phyloP scores from a whole-genome alignment of 768 basidiomycete genomes.

The Trametes sanguinea region DNA sequence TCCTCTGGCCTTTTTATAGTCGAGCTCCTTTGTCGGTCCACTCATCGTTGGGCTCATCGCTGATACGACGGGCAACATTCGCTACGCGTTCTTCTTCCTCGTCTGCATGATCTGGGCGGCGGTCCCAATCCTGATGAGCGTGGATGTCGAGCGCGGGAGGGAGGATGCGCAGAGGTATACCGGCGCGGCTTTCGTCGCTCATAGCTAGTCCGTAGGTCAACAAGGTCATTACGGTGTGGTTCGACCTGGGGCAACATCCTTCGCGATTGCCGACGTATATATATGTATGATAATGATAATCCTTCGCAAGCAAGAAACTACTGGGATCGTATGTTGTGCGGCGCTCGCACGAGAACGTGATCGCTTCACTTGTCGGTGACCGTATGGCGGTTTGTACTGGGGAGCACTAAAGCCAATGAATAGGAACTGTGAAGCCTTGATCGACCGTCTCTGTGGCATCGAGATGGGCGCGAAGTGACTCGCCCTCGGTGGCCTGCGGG shows the following conservation, averaged over 20 bases:
- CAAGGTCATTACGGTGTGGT: too few species aligned
- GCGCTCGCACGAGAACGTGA: too few species aligned
- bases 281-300: too few species aligned
- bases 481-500: not conserved
- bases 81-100: conserved; percentile 89
- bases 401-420: not conserved
- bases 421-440: not conserved
- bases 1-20: conserved; percentile 44
- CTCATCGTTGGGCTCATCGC: conserved; percentile 86
- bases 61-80: conserved; percentile 88
- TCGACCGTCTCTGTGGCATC: too few species aligned
- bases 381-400: too few species aligned
- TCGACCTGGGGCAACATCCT: too few species aligned
- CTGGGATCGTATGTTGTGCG: too few species aligned
- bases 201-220: too few species aligned
- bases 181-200: not conserved
- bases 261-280: too few species aligned
- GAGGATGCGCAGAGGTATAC: conserved; percentile 47
- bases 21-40: conserved; percentile 90
- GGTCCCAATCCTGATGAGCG: conserved; percentile 70
- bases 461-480: too few species aligned
- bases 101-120: conserved; percentile 79
- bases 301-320: too few species aligned
- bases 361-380: not conserved
- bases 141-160: conserved; percentile 69